Evolutionary conservation across 2,329 filamentous ascomycete species (phyloP).

Genomic region (Pseudopyricularia cyperi): DNA sequence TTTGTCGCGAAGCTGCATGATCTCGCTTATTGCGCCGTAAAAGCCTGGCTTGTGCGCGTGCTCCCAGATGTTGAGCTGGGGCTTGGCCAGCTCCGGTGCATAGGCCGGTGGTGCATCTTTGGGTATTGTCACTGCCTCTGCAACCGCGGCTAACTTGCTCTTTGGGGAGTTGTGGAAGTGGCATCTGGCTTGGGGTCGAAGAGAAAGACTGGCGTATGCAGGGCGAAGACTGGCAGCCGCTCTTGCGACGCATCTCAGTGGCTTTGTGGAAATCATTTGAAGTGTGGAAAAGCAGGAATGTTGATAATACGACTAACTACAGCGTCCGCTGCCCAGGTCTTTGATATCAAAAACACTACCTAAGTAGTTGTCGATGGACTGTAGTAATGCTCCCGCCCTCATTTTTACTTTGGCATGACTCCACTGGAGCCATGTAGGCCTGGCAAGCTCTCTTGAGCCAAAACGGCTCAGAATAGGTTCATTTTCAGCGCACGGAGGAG

Average conservation of each 20-base stretch:
- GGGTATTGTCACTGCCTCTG: not conserved
- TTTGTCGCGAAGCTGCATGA: conserved; percentile 12
- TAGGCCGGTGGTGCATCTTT: not conserved
- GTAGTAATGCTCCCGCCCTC: not conserved
- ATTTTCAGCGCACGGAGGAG: too few relatives aligned
- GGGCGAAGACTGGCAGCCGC: not conserved
- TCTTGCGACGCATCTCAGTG: not conserved
- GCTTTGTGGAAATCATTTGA: not conserved
- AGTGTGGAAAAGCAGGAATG: not conserved
- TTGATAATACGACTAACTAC: too few relatives aligned
- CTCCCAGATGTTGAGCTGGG: conserved; percentile 9
- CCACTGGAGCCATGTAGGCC: not conserved
- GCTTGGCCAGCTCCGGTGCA: not conserved
- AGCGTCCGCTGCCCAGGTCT: too few relatives aligned
- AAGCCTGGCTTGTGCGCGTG: conserved; percentile 11
- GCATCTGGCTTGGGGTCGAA: not conserved
- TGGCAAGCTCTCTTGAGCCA: too few relatives aligned
- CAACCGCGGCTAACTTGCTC: not conserved
- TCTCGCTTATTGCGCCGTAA: conserved; percentile 12
- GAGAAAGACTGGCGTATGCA: not conserved
- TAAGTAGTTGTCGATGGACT: not conserved
- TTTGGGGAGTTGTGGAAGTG: not conserved
- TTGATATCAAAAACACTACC: not conserved
- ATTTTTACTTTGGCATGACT: not conserved
- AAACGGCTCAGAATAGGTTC: too few relatives aligned